Percentiles rank a stretch among this genome's conserved stretches.
These are phyloP conservation scores for Thalassiosira mediterranea DNA, from an alignment of 352 stramenopile genomes.

Conservation along the genomic window DNA sequence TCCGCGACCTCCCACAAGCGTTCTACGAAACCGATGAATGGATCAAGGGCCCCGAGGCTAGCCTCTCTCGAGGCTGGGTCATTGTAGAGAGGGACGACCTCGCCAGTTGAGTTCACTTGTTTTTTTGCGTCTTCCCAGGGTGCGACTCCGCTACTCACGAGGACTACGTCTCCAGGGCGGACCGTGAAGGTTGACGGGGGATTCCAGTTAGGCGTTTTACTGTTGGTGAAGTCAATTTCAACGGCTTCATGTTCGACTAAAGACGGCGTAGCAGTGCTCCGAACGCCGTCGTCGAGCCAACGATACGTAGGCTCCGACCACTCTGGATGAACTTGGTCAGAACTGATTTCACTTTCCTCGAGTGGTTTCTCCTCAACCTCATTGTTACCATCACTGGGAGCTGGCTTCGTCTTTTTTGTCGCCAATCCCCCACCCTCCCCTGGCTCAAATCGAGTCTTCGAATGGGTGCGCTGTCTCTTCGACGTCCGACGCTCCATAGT, in stretches of 20 bases:
- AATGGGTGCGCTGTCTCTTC: constrained; percentile 6
- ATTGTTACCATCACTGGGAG: neutral
- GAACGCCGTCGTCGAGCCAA: constrained; percentile 31
- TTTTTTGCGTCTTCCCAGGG: constrained; percentile 28
- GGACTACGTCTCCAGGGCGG: constrained; percentile 37
- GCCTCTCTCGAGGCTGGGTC: constrained; percentile 46
- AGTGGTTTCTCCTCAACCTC: neutral
- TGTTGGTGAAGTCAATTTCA: constrained; percentile 25
- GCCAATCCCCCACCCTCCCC: neutral
- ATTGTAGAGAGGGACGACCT: constrained; percentile 36
- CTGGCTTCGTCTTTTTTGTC: neutral
- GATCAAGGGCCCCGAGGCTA: constrained; percentile 41
- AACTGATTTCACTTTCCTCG: too few species aligned
- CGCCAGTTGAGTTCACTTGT: constrained; percentile 5
- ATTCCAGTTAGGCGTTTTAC: constrained; percentile 4
- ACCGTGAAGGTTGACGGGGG: constrained; percentile 22
- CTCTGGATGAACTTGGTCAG: neutral
- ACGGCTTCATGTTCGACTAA: constrained; percentile 27
- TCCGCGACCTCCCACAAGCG: constrained; percentile 66
- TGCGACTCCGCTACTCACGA: constrained; percentile 35
- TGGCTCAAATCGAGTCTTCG: too few species aligned
- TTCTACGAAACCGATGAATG: constrained; percentile 63
- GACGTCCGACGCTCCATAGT: constrained; percentile 2
- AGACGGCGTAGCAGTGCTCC: constrained; percentile 20
- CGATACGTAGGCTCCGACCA: constrained; percentile 28